Base-by-base conservation (phyloP, 129 eudicot species). In the Daucus carota region DNA sequence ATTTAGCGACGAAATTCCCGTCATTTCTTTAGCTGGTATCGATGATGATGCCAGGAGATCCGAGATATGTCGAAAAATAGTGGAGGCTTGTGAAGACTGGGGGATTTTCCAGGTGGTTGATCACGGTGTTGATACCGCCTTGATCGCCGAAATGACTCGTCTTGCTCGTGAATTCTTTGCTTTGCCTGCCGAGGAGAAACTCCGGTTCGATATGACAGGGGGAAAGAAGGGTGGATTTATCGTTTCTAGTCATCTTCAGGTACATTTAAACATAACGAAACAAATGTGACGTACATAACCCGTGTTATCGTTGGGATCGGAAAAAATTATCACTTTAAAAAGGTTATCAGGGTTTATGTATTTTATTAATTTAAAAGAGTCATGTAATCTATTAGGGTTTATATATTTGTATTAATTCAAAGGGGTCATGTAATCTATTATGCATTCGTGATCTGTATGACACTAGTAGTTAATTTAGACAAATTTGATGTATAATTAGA, bases 221-320 rank as follows among this genome's bases (percentile, higher is more conserved):
- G 98, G 98, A 22, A 94, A 94, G 88, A 94, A 94, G 78, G 98
- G 98, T 45, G 98, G 98, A 8, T 94, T 89, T 79, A 91, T 91
- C 10, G 98, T 94, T 45, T 94, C 98, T 16, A 91, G 97, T 80
- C 98, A 94, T 80, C 93, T 94, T 38, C 96, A 94, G 86, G 98
- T 94, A 86, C 45, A 11, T 36, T 36, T 36, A n/a, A n/a, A n/a
- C n/a, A n/a, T n/a, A n/a, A n/a, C n/a, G n/a, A n/a, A n/a, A n/a
- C n/a, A n/a, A n/a, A n/a, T n/a, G n/a, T n/a, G n/a, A n/a, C n/a
- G n/a, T n/a, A n/a, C n/a, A n/a, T n/a, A n/a, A n/a, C n/a, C n/a
- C n/a, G n/a, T n/a, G n/a, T n/a, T n/a, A n/a, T n/a, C n/a, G n/a
- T n/a, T n/a, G n/a, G n/a, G n/a, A n/a, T n/a, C n/a, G n/a, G n/a